A percentile compares a stretch with the other conserved stretches of the same genome.
phyloP scores from a whole-genome alignment of 495 filamentous ascomycete species.

The Evansstolkia leycettana region DNA sequence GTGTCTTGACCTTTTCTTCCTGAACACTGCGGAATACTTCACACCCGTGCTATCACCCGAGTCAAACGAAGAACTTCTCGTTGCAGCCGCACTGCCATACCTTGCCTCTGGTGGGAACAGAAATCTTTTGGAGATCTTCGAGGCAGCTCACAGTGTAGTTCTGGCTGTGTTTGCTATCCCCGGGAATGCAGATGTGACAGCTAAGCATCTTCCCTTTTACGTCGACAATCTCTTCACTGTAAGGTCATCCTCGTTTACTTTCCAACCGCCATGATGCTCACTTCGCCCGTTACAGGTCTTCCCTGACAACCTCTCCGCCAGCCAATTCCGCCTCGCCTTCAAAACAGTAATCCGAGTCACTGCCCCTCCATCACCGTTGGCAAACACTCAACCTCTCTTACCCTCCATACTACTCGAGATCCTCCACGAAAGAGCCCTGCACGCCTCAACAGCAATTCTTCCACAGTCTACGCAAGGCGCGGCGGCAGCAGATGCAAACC shows the following conservation, averaged over 20 bases:
- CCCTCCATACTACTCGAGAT: conserved; percentile 73
- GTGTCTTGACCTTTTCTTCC: conserved; percentile 78
- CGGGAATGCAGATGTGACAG: conserved; percentile 56
- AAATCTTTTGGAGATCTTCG: conserved; percentile 66
- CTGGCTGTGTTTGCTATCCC: conserved; percentile 75
- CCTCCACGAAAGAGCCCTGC: conserved; percentile 52
- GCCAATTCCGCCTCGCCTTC: conserved; percentile 91
- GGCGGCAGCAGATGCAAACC: conserved; percentile 14
- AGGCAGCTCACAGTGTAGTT: conserved; percentile 80
- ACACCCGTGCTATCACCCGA: conserved; percentile 52
- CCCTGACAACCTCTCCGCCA: conserved; percentile 66
- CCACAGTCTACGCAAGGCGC: conserved; percentile 19
- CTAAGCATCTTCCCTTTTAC: conserved; percentile 72
- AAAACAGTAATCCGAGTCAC: conserved; percentile 77
- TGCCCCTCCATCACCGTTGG: conserved; percentile 66
- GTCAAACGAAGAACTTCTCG: conserved; percentile 58
- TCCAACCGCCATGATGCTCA: conserved; percentile 5
- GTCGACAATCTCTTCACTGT: conserved; percentile 71
- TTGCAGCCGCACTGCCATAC: conserved; percentile 66
- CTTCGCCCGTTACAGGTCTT: conserved; percentile 40
- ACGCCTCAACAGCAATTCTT: conserved; percentile 40
- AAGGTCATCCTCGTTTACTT: conserved; percentile 6
- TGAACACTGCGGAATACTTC: conserved; percentile 83
- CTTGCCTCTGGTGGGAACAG: conserved; percentile 52
- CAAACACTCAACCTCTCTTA: conserved; percentile 59